Percentiles rank a stretch among this genome's conserved stretches.
Conservation (phyloP, 192 early-diverging fungal species). For the Ambispora gerdemannii region DNA sequence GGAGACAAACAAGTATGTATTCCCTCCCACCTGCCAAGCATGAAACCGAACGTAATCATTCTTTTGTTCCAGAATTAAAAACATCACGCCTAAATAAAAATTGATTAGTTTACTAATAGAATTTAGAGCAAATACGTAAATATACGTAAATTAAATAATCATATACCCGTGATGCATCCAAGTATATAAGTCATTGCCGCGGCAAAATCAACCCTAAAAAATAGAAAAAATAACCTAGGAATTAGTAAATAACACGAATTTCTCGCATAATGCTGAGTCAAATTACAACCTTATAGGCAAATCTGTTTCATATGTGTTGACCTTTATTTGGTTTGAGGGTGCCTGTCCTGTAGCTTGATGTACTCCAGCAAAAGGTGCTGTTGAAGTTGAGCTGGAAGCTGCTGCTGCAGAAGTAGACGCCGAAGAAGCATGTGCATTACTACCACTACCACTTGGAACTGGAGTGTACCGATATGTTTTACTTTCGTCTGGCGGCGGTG, state of each 20-base stretch:
- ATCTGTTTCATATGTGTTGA: slow-evolving; percentile 81
- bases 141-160: too few relatives aligned
- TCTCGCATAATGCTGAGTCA: neutral
- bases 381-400: neutral
- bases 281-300: slow-evolving; percentile 21
- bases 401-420: slow-evolving; percentile 25
- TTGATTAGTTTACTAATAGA: neutral
- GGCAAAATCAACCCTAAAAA: slow-evolving; percentile 71
- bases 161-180: slow-evolving; percentile 50
- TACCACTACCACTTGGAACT: neutral
- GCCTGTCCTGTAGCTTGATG: slow-evolving; percentile 32
- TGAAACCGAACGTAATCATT: slow-evolving; percentile 73
- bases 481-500: slow-evolving; percentile 46
- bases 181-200: slow-evolving; percentile 67
- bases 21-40: slow-evolving; percentile 56
- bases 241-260: neutral
- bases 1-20: neutral
- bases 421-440: neutral
- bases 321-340: slow-evolving; percentile 29
- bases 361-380: slow-evolving; percentile 20
- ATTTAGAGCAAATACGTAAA: neutral
- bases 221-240: neutral
- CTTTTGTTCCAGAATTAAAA: slow-evolving; percentile 71
- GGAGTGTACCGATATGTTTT: slow-evolving; percentile 26
- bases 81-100: slow-evolving; percentile 52